Evolutionary conservation across 1,284 basidiomycete genomes (phyloP), one percentile per base, ranked within the genome.

Genomic region (Boletellus deceptivus): DNA sequence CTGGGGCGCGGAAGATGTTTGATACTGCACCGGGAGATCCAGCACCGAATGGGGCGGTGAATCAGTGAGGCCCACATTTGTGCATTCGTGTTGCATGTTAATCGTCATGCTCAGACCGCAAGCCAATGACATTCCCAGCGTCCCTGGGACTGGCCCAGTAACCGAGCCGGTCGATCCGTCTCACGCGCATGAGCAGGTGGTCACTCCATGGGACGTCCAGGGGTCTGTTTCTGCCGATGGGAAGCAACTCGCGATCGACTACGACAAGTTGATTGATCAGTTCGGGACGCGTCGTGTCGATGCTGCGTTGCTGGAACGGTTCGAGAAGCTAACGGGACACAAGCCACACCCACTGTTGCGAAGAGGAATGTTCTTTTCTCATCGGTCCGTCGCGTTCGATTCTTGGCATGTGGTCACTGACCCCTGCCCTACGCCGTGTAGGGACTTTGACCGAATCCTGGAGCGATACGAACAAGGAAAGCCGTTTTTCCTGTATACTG

Each of bases 151-250:
- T 17, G 48, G 44, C 20, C 47, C 50, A 49, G 63, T 57, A 17
- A 66, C 73, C 49, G 71, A 73, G 50, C 71, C 74, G 22, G 69
- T 60, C 10, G 59, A 67, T 35, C 58, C 63, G 0, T 52, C 62
- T 4, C 43, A 57, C 6, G 57, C 63, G 1, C 75, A 79, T 50
- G 91, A 86, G 41, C 96, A 99, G 70, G 82, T 93, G 53, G 88
- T 99, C 45, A 99, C 96, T 0, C 97, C 97, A 18, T 99, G 97
- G 91, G 94, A 98, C 59, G 97, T 99, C 6, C 89, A 97, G 63
- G 97, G 96, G 41, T 91, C 87, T 42, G 89, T 96, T 11, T 86
- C 93, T 14, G 77, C 73, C 16, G 93, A 98, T 63, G 97, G 97
- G 48, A 88, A 91, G 65, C 90, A 93, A 64, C 80, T 86, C 44